Evolutionary conservation across 805 yeast species (phyloP), one percentile per base, ranked within the genome.

Genomic region (Lipomyces sp.): DNA sequence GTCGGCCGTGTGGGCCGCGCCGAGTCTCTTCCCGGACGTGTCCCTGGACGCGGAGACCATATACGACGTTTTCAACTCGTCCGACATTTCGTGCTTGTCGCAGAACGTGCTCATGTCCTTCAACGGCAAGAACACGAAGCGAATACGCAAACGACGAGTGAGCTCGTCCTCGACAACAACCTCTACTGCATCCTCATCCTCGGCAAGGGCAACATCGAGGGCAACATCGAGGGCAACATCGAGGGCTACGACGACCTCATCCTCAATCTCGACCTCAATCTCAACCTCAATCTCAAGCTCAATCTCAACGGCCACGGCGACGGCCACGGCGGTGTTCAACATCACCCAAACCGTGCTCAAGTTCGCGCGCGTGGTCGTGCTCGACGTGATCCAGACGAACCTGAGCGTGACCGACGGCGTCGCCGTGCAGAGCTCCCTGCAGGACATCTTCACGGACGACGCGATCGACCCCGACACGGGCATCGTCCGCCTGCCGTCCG

Each of bases 101-200:
- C 57, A 52, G 31, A 52, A 52, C 29, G 57, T 53, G n/a, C 44
- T 52, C n/a, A 44, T 52, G n/a, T 32, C 57, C 11, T 48, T 52
- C 37, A 19, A 42, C 24, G 32, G 34, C 24, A 35, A 36, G 19
- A 13, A 24, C 16, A 2, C 16, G 18, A 18, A 31, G 23, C 14
- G 23, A 19, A 8, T 18, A 11, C 23, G 43, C 13, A 19, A 14
- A 14, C 7, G 16, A 40, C 26, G 35, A 31, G n/a, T n/a, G n/a
- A n/a, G n/a, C n/a, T n/a, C n/a, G n/a, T n/a, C n/a, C n/a, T n/a
- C n/a, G n/a, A n/a, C n/a, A n/a, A n/a, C n/a, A n/a, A n/a, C n/a
- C n/a, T n/a, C n/a, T n/a, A n/a, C n/a, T n/a, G n/a, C n/a, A n/a
- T n/a, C n/a, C n/a, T n/a, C n/a, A n/a, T n/a, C n/a, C n/a, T n/a